Evolutionary conservation across 805 yeast species (phyloP).

Genomic region (Metschnikowia cerradonensis): DNA sequence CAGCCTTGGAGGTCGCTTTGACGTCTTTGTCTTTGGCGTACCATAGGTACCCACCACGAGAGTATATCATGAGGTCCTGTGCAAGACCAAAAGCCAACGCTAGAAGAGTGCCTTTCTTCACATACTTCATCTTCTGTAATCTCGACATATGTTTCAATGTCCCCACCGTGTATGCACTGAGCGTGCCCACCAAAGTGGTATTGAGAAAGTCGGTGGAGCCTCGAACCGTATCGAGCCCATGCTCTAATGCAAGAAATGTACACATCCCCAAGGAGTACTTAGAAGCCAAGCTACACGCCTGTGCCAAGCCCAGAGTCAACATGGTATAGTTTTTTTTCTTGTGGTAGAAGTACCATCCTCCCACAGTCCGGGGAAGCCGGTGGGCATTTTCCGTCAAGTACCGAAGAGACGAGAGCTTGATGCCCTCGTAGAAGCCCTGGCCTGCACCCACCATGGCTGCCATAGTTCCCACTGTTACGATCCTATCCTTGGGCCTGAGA

Average conservation of each 20-base stretch:
- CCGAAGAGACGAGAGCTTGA: slow-evolving; percentile 49
- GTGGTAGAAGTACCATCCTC: slow-evolving; percentile 88
- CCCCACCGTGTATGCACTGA: slow-evolving; percentile 52
- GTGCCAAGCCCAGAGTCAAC: slow-evolving; percentile 48
- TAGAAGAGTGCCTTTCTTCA: slow-evolving; percentile 50
- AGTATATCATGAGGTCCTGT: slow-evolving; percentile 59
- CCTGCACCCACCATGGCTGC: slow-evolving; percentile 43
- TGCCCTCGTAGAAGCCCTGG: slow-evolving; percentile 59
- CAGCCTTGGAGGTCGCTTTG: neutral
- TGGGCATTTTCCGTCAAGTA: slow-evolving; percentile 81
- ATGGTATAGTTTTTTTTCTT: slow-evolving; percentile 77
- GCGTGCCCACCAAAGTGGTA: slow-evolving; percentile 55
- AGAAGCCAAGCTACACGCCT: slow-evolving; percentile 41
- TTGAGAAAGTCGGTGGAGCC: slow-evolving; percentile 57
- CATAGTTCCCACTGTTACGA: slow-evolving; percentile 38
- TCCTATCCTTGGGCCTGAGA: slow-evolving; percentile 43
- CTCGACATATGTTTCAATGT: slow-evolving; percentile 38
- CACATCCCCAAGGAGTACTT: slow-evolving; percentile 42
- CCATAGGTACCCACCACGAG: slow-evolving; percentile 66
- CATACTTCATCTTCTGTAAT: slow-evolving; percentile 39
- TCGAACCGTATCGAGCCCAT: slow-evolving; percentile 46
- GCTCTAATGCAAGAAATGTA: slow-evolving; percentile 58
- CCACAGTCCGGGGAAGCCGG: slow-evolving; percentile 68
- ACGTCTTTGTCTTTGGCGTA: slow-evolving; percentile 28
- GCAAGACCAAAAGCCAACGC: slow-evolving; percentile 61